phyloP scores from a whole-genome alignment of 1,139 yeast species.

The Suhomyces taliae region DNA sequence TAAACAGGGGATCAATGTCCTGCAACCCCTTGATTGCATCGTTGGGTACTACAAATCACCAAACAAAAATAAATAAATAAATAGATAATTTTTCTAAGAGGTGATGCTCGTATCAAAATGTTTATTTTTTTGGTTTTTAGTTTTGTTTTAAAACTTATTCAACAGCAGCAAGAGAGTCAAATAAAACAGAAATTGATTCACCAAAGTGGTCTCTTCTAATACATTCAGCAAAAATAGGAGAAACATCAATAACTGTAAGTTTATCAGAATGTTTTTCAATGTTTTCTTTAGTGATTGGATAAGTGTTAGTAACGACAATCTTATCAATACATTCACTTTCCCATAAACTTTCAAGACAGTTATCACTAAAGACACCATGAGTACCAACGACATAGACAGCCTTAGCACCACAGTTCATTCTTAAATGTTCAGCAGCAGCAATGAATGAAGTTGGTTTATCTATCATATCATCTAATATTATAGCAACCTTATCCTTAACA shows the following conservation, averaged over 20 bases:
- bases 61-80: background rate
- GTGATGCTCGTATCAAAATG: slow-evolving; percentile 4
- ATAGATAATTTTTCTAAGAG: background rate
- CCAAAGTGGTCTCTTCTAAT: slow-evolving; percentile 98
- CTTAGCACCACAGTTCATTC: slow-evolving; percentile 93
- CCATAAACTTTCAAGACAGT: slow-evolving; percentile 77
- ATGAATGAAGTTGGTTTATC: slow-evolving; percentile 92
- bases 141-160: slow-evolving; percentile 28
- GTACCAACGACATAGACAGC: slow-evolving; percentile 90
- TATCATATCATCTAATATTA: slow-evolving; percentile 93
- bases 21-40: slow-evolving; percentile 64
- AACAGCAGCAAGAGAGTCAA: slow-evolving; percentile 77
- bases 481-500: slow-evolving; percentile 86
- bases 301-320: slow-evolving; percentile 93
- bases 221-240: slow-evolving; percentile 95
- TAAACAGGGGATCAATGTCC: slow-evolving; percentile 40
- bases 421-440: slow-evolving; percentile 96
- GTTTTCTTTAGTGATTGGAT: slow-evolving; percentile 73
- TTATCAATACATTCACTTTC: slow-evolving; percentile 80
- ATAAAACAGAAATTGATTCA: slow-evolving; percentile 88
- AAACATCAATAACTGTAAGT: slow-evolving; percentile 85
- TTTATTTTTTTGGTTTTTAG: background rate
- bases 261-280: slow-evolving; percentile 56
- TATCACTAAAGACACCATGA: slow-evolving; percentile 90
- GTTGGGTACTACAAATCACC: slow-evolving; percentile 17